Evolutionary conservation across 2,329 filamentous ascomycete species (phyloP).

Genomic region (Alternaria solani): DNA sequence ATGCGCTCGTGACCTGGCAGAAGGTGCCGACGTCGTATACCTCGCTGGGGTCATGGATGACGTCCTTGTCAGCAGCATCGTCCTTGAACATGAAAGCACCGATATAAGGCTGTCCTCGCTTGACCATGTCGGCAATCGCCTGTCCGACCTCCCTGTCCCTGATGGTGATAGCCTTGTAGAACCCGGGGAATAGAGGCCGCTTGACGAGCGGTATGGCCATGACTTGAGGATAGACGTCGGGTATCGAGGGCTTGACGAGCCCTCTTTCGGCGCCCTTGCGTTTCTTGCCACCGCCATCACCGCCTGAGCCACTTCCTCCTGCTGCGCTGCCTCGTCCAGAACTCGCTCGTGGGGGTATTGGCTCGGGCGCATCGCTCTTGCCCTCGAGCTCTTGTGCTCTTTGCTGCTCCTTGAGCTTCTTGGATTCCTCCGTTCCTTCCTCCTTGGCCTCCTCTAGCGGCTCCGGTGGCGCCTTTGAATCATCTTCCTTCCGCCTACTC

Average conservation of each 20-base stretch:
- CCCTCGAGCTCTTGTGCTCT: conserved; percentile 51
- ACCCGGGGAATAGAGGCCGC: conserved; percentile 92
- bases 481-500: conserved; percentile 65
- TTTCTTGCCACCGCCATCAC: conserved; percentile 70
- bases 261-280: conserved; percentile 78
- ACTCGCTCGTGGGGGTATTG: conserved; percentile 59
- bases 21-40: conserved; percentile 97
- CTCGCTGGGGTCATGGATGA: conserved; percentile 88
- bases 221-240: conserved; percentile 96
- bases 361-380: conserved; percentile 60
- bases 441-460: conserved; percentile 54
- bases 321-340: conserved; percentile 69
- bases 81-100: conserved; percentile 98
- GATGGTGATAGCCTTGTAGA: conserved; percentile 98
- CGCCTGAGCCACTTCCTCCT: conserved; percentile 57
- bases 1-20: conserved; percentile 95
- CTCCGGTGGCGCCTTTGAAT: conserved; percentile 56
- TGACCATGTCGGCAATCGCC: conserved; percentile 95
- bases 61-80: conserved; percentile 89
- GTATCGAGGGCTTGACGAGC: conserved; percentile 86
- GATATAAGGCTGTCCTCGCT: conserved; percentile 95
- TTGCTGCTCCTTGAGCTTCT: conserved; percentile 54
- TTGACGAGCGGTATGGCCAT: conserved; percentile 97
- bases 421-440: conserved; percentile 52
- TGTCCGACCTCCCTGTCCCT: conserved; percentile 89